Conservation (phyloP, 768 basidiomycete species). For the Mycena leptocephala region DNA sequence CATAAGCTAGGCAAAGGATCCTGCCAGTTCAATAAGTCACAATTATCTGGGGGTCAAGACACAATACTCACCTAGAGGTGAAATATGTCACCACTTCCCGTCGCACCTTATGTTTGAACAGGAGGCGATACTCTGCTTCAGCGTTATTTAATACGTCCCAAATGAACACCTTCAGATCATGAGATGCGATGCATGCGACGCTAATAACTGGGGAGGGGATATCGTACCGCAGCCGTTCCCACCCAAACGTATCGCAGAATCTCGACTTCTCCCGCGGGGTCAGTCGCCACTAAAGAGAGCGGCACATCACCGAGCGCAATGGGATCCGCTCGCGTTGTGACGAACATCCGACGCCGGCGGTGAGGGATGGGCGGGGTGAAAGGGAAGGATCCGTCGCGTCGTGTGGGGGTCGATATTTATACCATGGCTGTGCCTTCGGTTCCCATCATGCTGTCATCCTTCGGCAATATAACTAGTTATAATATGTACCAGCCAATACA, state of each 20-base stretch:
- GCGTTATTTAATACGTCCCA: slow-evolving; percentile 11
- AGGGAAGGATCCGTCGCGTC: no score
- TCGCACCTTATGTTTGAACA: background rate
- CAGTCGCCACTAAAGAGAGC: no score
- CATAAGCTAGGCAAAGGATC: background rate
- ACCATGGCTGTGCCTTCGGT: no score
- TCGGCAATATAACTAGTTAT: no score
- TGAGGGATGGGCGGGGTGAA: no score
- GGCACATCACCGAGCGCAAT: no score
- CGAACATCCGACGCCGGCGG: no score
- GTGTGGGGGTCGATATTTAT: no score
- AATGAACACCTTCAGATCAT: background rate
- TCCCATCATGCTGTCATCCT: no score
- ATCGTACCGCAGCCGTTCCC: background rate
- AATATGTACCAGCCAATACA: no score
- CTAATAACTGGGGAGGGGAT: background rate
- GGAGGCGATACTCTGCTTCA: background rate
- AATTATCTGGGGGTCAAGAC: no score
- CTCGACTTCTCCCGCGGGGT: background rate
- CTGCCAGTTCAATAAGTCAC: background rate
- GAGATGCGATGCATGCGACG: background rate
- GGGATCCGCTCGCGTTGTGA: no score
- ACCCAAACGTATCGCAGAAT: background rate
- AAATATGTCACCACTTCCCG: background rate
- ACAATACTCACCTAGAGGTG: background rate